Percentiles rank a stretch among this genome's conserved stretches.
phyloP scores from a whole-genome alignment of 306 rosid genomes.

The Benincasa hispida region DNA sequence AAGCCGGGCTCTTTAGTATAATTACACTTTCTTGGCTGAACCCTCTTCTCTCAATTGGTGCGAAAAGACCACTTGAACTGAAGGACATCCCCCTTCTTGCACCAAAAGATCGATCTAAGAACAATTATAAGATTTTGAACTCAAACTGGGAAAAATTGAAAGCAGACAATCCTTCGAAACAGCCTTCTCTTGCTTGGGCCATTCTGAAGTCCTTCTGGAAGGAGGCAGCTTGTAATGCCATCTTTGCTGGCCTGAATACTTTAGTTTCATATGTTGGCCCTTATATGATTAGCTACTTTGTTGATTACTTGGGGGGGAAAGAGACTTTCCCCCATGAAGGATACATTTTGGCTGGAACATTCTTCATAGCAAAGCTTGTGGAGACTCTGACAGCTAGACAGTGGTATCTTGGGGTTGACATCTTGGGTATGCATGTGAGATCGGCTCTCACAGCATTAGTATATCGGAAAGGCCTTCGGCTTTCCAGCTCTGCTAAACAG shows the following conservation, averaged over 20 bases:
- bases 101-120: constrained; percentile 65
- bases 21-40: constrained; percentile 82
- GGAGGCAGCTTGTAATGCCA: constrained; percentile 89
- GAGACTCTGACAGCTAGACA: constrained; percentile 90
- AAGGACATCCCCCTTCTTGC: constrained; percentile 98
- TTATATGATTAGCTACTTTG: constrained; percentile 87
- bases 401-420: constrained; percentile 98
- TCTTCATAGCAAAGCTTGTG: constrained; percentile 79
- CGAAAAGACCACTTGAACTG: constrained; percentile 88
- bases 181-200: constrained; percentile 90
- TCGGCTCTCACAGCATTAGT: constrained; percentile 96
- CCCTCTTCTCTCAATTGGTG: constrained; percentile 69
- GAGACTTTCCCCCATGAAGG: constrained; percentile 79
- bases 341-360: constrained; percentile 76
- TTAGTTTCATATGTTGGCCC: constrained; percentile 96
- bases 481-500: constrained; percentile 86
- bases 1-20: constrained; percentile 73
- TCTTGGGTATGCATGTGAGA: constrained; percentile 95
- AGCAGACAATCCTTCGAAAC: constrained; percentile 41
- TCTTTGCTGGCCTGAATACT: constrained; percentile 90
- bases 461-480: constrained; percentile 75
- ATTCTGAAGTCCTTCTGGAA: constrained; percentile 81
- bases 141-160: constrained; percentile 86
- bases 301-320: constrained; percentile 83
- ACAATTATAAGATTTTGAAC: constrained; percentile 61